These are phyloP conservation scores for Atalantia buxifolia DNA, from an alignment of 345 rosid species.

Conservation along the genomic window DNA sequence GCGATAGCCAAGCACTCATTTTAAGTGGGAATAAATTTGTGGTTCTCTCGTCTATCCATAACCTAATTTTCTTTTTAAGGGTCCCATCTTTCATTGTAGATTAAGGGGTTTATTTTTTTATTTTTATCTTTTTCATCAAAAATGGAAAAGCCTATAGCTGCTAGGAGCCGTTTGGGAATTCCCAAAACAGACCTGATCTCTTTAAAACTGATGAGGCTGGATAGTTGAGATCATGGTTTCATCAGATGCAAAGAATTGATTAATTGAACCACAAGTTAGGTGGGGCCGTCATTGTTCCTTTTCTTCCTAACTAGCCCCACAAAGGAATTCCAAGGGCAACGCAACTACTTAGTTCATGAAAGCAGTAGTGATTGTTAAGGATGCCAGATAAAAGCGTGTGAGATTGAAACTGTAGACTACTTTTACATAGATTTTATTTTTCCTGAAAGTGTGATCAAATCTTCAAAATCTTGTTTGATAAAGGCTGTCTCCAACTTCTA, in stretches of 20 bases:
- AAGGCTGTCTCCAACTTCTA: conserved; percentile 31
- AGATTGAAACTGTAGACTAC: conserved; percentile 14
- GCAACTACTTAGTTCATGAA: conserved; percentile 9
- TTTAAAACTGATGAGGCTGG: background rate
- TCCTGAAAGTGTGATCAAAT: conserved; percentile 23
- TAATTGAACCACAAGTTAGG: background rate
- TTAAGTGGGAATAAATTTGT: conserved; percentile 28
- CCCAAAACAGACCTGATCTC: background rate
- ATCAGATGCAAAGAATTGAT: conserved; percentile 15
- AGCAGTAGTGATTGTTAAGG: conserved; percentile 14
- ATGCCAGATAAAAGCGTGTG: conserved; percentile 4
- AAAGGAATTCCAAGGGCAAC: conserved; percentile 1
- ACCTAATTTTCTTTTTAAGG: background rate
- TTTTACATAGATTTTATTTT: conserved; percentile 14
- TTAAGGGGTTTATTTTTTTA: background rate
- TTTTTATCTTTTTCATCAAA: background rate
- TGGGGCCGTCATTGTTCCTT: background rate
- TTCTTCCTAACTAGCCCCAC: background rate
- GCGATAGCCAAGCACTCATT: background rate
- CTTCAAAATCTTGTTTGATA: conserved; percentile 23
- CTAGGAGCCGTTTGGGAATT: background rate
- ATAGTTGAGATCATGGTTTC: background rate
- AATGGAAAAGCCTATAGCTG: background rate
- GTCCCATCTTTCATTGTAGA: conserved; percentile 13
- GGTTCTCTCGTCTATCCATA: conserved; percentile 11